These are phyloP conservation scores for Colletotrichum noveboracense DNA, from an alignment of 2,329 filamentous ascomycete species.

Conservation along the genomic window DNA sequence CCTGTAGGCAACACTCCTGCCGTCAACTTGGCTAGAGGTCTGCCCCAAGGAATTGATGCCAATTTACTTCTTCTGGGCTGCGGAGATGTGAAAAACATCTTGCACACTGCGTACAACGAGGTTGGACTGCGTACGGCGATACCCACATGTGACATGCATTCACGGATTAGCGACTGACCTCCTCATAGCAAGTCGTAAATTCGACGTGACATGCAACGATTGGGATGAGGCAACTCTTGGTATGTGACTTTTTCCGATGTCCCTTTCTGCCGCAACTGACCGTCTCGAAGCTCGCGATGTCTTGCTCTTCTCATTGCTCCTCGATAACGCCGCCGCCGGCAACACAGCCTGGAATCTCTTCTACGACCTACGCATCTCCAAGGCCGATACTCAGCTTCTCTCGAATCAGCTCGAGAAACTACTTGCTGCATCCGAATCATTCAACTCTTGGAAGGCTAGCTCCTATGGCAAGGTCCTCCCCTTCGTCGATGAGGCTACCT, in stretches of 20 bases:
- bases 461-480: constrained; percentile 48
- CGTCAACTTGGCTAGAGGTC: constrained; percentile 47
- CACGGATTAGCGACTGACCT: not conserved
- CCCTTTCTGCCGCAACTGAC: not conserved
- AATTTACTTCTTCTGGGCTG: constrained; percentile 59
- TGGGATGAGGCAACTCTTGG: constrained; percentile 53
- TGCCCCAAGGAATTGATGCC: constrained; percentile 55
- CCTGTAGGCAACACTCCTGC: constrained; percentile 62
- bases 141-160: constrained; percentile 25
- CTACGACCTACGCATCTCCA: constrained; percentile 55
- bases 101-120: constrained; percentile 57
- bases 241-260: constrained; percentile 28
- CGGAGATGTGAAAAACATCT: constrained; percentile 60
- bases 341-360: constrained; percentile 58
- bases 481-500: constrained; percentile 54
- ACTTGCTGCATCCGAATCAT: constrained; percentile 36
- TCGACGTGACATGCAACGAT: constrained; percentile 65
- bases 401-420: constrained; percentile 40
- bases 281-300: constrained; percentile 55
- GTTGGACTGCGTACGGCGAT: constrained; percentile 37
- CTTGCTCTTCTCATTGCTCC: constrained; percentile 54
- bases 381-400: constrained; percentile 39
- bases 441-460: constrained; percentile 48
- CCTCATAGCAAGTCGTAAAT: constrained; percentile 37
- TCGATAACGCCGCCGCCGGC: constrained; percentile 36